Evolutionary conservation across 345 rosid genomes (phyloP), one percentile per base, ranked within the genome.

Genomic region (Eucalyptus fibrosa): DNA sequence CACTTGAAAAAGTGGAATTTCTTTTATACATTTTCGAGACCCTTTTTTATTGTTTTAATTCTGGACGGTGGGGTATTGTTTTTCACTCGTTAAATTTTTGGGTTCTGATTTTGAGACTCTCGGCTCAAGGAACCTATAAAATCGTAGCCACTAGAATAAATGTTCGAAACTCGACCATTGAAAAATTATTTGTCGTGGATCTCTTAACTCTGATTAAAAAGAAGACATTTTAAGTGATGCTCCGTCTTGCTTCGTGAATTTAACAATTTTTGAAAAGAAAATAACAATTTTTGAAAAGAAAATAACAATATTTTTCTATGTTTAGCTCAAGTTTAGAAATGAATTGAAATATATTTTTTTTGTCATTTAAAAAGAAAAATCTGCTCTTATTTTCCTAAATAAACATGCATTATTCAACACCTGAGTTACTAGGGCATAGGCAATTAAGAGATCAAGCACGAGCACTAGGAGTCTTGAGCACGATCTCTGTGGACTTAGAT

Each of bases 1-100:
- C 97, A 82, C 91, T 90, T 87, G 81, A 93, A 91, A 62, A 86
- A 21, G 34, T 40, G 34, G 50, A 30, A 88, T 62, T 42, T 87
- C 28, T 59, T 87, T 47, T 44, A 16, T 26, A n/a, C 16, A 2
- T 87, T 42, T 55, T n/a, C 21, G 7, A 47, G 16, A 50, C 7
- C 45, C 45, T 28, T 7, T 50, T 40, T 37, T 6, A 21, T 77
- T 77, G 45, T 37, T 77, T 37, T 21, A 23, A 77, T 77, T 11
- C 45, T 77, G 28, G 83, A 77, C 47, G 42, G 4, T 19, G 83
- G 16, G 16, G 83, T 37, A 10, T 11, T 37, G 28, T 2, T 37
- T 19, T 21, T 72, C 23, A 8, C 45, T 37, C 45, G 82, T 37
- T 5, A 19, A 18, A 72, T 34, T 18, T 72, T 72, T 10, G 82